Evolutionary conservation across 2,329 filamentous ascomycete genomes (phyloP).

Genomic region (Fusarium brevicatenulatum): DNA sequence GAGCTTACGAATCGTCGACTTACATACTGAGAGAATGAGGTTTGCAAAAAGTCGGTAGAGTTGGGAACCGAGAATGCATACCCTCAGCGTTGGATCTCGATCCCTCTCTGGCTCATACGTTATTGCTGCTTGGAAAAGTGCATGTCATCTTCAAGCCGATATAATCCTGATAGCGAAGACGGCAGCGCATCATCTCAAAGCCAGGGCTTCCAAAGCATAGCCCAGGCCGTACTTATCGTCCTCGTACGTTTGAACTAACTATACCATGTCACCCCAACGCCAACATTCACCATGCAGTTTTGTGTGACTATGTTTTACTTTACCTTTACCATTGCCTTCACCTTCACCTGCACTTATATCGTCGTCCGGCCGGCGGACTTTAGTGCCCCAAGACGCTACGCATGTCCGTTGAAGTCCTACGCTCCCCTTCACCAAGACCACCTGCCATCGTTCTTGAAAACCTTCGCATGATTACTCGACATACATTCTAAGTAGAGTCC

Average conservation of each 20-base stretch:
- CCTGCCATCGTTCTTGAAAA: slow-evolving; percentile 42
- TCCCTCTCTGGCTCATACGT: neutral
- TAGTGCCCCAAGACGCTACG: slow-evolving; percentile 34
- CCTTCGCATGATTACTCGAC: slow-evolving; percentile 46
- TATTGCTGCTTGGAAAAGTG: neutral
- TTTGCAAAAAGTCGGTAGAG: neutral
- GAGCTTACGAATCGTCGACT: neutral
- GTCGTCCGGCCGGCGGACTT: slow-evolving; percentile 16
- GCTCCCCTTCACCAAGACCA: slow-evolving; percentile 41
- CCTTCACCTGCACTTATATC: slow-evolving; percentile 23
- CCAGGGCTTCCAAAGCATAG: neutral
- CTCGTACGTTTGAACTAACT: neutral
- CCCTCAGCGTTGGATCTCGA: neutral
- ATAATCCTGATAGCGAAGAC: neutral
- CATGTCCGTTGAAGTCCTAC: slow-evolving; percentile 36
- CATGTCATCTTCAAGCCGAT: neutral
- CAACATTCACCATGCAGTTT: slow-evolving; percentile 20
- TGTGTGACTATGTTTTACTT: slow-evolving; percentile 12
- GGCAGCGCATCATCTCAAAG: neutral
- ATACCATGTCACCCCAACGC: slow-evolving; percentile 23
- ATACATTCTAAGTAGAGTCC: slow-evolving; percentile 47
- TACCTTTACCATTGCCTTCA: neutral
- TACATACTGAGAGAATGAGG: neutral
- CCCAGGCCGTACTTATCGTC: neutral
- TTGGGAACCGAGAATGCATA: neutral